phyloP scores from a whole-genome alignment of 257 asterid genomes.

The Ehretia macrophylla region DNA sequence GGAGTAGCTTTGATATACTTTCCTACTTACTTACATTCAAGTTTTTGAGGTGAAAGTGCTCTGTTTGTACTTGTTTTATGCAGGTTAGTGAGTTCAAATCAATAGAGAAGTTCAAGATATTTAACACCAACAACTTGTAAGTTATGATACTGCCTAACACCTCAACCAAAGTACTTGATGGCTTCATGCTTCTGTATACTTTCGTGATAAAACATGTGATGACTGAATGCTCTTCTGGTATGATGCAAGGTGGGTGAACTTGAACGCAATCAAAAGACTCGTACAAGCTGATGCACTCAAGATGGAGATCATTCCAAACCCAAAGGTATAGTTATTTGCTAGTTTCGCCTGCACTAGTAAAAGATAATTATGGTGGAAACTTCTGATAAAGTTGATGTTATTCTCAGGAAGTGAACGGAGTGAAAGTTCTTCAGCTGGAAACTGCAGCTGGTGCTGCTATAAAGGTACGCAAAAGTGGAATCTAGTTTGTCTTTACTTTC shows the following conservation, averaged over 20 bases:
- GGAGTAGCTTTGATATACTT: too few species aligned
- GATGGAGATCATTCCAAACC: slow-evolving; percentile 99
- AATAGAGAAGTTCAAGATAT: slow-evolving; percentile 95
- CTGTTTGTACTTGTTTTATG: not conserved
- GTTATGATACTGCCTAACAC: slow-evolving; percentile 13
- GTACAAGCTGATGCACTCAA: slow-evolving; percentile 71
- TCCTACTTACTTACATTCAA: too few species aligned
- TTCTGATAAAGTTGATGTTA: slow-evolving; percentile 10
- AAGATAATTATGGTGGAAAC: not conserved
- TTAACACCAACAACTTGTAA: slow-evolving; percentile 98
- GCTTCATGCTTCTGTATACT: not conserved
- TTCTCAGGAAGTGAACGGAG: slow-evolving; percentile 88
- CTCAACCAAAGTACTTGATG: not conserved
- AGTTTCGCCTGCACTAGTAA: not conserved
- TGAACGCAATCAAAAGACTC: slow-evolving; percentile 80
- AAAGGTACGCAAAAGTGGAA: slow-evolving; percentile 42
- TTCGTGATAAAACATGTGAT: not conserved
- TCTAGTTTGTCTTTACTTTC: not conserved
- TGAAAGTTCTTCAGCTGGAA: slow-evolving; percentile 96
- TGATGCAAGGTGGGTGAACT: slow-evolving; percentile 74
- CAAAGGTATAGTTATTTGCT: slow-evolving; percentile 50
- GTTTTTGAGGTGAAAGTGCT: too few species aligned
- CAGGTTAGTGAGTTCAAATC: slow-evolving; percentile 96
- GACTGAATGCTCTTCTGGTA: not conserved
- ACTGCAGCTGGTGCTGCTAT: slow-evolving; percentile 99